A percentile compares a stretch with the other conserved stretches of the same genome.
Evolutionary conservation across 495 filamentous ascomycete genomes (phyloP).

Genomic region (Talaromyces adpressus): DNA sequence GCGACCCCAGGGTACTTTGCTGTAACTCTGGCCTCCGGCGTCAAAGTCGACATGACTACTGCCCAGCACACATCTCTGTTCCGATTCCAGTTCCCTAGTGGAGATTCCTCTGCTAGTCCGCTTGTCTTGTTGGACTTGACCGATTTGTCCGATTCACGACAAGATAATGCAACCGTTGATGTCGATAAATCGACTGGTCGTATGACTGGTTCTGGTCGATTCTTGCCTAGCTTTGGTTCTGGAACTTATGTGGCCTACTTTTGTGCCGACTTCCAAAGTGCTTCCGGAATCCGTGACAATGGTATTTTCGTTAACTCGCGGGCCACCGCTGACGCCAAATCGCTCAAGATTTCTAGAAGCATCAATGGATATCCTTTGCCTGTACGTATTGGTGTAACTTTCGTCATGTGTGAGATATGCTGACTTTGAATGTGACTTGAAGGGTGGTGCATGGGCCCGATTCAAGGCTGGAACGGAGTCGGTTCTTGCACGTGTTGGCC

Average conservation of each 20-base stretch:
- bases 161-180: slow-evolving; percentile 53
- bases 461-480: slow-evolving; percentile 37
- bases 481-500: slow-evolving; percentile 58
- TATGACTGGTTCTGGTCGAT: slow-evolving; percentile 60
- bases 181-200: slow-evolving; percentile 55
- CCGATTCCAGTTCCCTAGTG: slow-evolving; percentile 54
- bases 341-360: slow-evolving; percentile 56
- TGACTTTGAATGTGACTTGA: slow-evolving; percentile 3
- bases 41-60: slow-evolving; percentile 57
- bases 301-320: slow-evolving; percentile 38
- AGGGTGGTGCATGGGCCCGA: slow-evolving; percentile 60
- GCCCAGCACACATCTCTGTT: slow-evolving; percentile 58
- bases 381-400: slow-evolving; percentile 15
- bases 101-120: slow-evolving; percentile 30
- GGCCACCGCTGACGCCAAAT: slow-evolving; percentile 37
- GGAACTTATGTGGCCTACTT: slow-evolving; percentile 59
- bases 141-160: slow-evolving; percentile 60
- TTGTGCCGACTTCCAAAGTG: slow-evolving; percentile 56
- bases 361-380: slow-evolving; percentile 68
- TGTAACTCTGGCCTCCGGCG: slow-evolving; percentile 51
- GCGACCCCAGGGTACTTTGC: slow-evolving; percentile 66
- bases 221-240: slow-evolving; percentile 61
- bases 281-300: slow-evolving; percentile 34
- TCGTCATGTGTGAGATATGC: not conserved
- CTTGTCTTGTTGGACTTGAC: slow-evolving; percentile 63